Percentiles rank a stretch among this genome's conserved stretches.
These are phyloP conservation scores for Phialocephala sp. DNA, from an alignment of 2,329 filamentous ascomycete genomes.

Conservation along the genomic window DNA sequence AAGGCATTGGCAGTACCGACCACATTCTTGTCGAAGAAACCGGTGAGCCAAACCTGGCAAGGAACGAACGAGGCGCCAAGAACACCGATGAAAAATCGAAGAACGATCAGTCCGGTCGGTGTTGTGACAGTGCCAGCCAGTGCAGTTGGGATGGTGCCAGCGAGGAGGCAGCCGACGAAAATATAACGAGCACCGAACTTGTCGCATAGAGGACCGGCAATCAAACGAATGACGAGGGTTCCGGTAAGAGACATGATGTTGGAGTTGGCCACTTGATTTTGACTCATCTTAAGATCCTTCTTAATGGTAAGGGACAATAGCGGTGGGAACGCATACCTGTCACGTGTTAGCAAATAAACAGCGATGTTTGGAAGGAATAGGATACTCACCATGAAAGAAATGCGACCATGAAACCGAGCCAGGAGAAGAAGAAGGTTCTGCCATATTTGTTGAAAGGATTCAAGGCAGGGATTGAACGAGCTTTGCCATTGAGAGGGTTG, in stretches of 20 bases:
- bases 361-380: background rate
- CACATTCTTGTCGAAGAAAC: constrained; percentile 91
- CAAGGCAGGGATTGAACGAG: constrained; percentile 77
- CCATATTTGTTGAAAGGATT: constrained; percentile 83
- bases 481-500: constrained; percentile 85
- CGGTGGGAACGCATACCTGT: constrained; percentile 78
- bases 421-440: constrained; percentile 88
- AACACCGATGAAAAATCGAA: constrained; percentile 82
- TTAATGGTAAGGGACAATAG: constrained; percentile 68
- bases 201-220: constrained; percentile 86
- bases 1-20: constrained; percentile 89
- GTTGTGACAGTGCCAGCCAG: constrained; percentile 78
- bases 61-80: constrained; percentile 81
- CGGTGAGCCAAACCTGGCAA: constrained; percentile 91
- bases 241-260: constrained; percentile 83
- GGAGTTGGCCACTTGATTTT: constrained; percentile 80
- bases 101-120: constrained; percentile 68
- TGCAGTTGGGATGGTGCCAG: constrained; percentile 82
- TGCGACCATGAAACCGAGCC: constrained; percentile 77
- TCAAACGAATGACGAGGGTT: constrained; percentile 75
- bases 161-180: constrained; percentile 74
- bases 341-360: constrained; percentile 1
- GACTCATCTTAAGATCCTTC: constrained; percentile 73
- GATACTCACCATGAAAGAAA: constrained; percentile 76
- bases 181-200: constrained; percentile 79